phyloP scores from a whole-genome alignment of 208 protist genomes.

The Leishmania turanica region DNA sequence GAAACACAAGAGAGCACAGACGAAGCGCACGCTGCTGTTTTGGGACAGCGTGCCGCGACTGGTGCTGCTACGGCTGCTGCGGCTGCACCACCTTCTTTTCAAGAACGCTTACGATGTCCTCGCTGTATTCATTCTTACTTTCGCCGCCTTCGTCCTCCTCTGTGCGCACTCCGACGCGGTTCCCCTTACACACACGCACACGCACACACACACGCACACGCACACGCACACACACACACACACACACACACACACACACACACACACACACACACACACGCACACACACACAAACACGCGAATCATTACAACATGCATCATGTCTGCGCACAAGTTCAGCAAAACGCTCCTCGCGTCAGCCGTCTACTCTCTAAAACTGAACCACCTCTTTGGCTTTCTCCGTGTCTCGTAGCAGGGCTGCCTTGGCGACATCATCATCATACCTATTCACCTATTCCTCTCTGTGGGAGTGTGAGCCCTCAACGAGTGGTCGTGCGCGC shows the following conservation, averaged over 20 bases:
- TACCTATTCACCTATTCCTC: neutral
- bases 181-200: neutral
- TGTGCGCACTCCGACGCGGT: neutral
- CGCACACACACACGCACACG: neutral
- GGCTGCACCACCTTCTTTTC: neutral
- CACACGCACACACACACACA: neutral
- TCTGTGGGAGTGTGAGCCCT: neutral
- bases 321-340: neutral
- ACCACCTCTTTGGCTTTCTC: neutral
- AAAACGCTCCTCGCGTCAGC: neutral
- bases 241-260: neutral
- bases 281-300: neutral
- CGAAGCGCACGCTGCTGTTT: no score
- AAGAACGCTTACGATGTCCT: neutral
- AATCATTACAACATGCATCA: neutral
- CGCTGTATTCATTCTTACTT: slow-evolving; percentile 7
- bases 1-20: neutral
- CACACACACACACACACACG: neutral
- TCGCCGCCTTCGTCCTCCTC: slow-evolving; percentile 4
- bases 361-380: neutral
- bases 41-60: neutral
- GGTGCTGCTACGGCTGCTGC: neutral
- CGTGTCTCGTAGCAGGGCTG: neutral
- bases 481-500: neutral
- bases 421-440: neutral